A percentile compares a stretch with the other conserved stretches of the same genome.
Evolutionary conservation across 345 rosid species (phyloP).

Genomic region (Lepidium sativum): DNA sequence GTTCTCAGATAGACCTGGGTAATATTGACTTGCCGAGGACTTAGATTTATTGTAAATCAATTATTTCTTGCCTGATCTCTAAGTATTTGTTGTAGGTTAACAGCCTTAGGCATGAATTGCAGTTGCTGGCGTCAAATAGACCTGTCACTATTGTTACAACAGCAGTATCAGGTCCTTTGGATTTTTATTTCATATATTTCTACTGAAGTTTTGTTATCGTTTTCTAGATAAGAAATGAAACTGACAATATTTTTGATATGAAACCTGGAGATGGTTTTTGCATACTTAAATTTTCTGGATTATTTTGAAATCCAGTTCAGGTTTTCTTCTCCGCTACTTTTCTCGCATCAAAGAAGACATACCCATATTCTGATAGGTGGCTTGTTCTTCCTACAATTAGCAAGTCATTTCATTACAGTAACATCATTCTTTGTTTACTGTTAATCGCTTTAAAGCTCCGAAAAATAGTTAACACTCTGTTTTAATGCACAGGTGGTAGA

Average conservation of each 20-base stretch:
- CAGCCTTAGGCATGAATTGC: slow-evolving; percentile 65
- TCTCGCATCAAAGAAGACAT: background rate
- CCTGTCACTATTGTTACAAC: slow-evolving; percentile 66
- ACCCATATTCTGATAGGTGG: background rate
- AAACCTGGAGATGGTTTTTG: background rate
- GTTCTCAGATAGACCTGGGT: background rate
- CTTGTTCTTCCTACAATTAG: background rate
- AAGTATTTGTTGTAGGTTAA: slow-evolving; percentile 44
- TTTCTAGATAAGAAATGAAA: no score
- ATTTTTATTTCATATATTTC: background rate
- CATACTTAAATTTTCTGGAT: background rate
- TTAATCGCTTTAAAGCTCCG: no score
- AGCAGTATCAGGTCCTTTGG: slow-evolving; percentile 20
- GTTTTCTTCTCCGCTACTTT: background rate
- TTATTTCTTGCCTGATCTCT: background rate
- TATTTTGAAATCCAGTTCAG: background rate
- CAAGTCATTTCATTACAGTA: no score
- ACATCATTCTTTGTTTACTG: no score
- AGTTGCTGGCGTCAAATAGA: slow-evolving; percentile 45
- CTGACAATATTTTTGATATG: background rate
- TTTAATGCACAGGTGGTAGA: no score
- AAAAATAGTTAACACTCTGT: no score
- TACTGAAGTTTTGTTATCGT: no score
- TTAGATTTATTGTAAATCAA: background rate
- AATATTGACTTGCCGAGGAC: background rate